A percentile compares a stretch with the other conserved stretches of the same genome.
phyloP scores from a whole-genome alignment of 2,329 filamentous ascomycete genomes.

The Cercospora sp. region DNA sequence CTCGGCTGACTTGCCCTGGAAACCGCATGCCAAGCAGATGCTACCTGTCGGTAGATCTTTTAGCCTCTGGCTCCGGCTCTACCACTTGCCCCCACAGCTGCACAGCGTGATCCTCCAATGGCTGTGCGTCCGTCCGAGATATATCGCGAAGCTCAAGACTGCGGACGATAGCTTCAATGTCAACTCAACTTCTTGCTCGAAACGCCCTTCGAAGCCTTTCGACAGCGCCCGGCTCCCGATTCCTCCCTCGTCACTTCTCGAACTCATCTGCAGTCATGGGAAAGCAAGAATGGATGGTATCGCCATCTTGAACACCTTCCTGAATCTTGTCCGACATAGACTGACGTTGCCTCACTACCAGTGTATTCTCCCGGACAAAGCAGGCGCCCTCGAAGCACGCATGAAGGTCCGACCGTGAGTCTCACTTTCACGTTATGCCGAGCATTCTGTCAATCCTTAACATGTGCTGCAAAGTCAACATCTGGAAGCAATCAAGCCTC shows the following conservation, averaged over 20 bases:
- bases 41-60: neutral
- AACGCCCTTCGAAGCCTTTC: neutral
- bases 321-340: neutral
- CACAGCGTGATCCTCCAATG: neutral
- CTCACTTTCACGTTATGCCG: neutral
- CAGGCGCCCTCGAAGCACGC: conserved; percentile 44
- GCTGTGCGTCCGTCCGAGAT: neutral
- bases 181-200: neutral
- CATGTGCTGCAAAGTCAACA: conserved; percentile 46
- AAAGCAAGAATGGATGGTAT: conserved; percentile 51
- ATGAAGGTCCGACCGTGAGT: conserved; percentile 45
- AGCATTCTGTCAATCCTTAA: neutral
- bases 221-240: neutral
- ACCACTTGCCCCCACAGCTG: neutral
- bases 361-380: conserved; percentile 50
- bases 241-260: conserved; percentile 22
- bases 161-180: neutral
- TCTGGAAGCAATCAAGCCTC: conserved; percentile 56
- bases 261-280: conserved; percentile 32
- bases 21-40: neutral
- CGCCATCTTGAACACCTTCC: neutral
- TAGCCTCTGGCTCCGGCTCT: neutral
- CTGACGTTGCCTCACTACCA: neutral
- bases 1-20: conserved; percentile 4
- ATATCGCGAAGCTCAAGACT: neutral